Evolutionary conservation across 192 early-diverging fungal species (phyloP).

Genomic region (Rhizophagus clarus): DNA sequence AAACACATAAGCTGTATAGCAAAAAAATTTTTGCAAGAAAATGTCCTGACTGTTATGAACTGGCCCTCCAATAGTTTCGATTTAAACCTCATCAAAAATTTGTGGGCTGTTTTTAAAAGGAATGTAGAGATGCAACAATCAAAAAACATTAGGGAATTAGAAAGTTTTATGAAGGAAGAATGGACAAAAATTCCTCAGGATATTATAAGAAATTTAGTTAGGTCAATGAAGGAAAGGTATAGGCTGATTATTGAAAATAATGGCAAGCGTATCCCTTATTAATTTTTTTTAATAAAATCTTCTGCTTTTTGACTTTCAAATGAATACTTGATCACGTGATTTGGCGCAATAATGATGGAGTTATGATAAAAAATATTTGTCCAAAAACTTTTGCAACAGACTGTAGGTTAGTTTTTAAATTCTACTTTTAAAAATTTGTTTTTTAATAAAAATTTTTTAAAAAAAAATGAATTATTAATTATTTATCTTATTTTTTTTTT

Average conservation of each 20-base stretch:
- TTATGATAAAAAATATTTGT: not conserved
- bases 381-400: conserved; percentile 1
- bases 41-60: conserved; percentile 1
- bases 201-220: not conserved
- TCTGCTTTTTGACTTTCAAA: not conserved
- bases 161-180: conserved; percentile 7
- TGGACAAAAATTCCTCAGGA: not conserved
- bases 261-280: not conserved
- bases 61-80: no score
- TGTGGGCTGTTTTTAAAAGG: not conserved
- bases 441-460: no score
- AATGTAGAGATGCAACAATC: not conserved
- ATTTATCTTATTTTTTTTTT: no score
- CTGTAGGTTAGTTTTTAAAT: no score
- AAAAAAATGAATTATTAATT: no score
- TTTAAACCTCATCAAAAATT: conserved; percentile 1
- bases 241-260: not conserved
- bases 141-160: not conserved
- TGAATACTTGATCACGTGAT: not conserved
- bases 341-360: not conserved
- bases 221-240: conserved; percentile 9
- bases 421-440: no score
- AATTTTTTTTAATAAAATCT: conserved; percentile 3
- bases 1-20: not conserved
- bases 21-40: not conserved